Evolutionary conservation across 371 early-diverging fungal genomes (phyloP).

Genomic region (Hamiltosporidium magnivora): DNA sequence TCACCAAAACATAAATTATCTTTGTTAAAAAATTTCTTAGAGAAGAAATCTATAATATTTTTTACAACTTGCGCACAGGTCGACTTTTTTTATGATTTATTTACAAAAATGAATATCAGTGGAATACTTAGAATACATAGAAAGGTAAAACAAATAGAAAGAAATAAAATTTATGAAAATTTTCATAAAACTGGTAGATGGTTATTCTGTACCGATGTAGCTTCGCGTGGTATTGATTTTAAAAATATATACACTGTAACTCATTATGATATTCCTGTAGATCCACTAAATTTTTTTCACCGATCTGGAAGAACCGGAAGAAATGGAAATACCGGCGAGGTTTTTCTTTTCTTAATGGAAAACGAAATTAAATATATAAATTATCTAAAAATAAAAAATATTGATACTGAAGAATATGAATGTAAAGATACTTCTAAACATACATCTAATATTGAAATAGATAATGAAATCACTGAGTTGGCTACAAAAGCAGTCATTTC

Average conservation of each 20-base stretch:
- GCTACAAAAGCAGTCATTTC: slow-evolving; percentile 52
- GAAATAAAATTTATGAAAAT: slow-evolving; percentile 33
- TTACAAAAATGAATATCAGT: slow-evolving; percentile 50
- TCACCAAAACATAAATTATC: too few relatives aligned
- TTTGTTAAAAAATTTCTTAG: neutral
- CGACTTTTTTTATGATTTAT: slow-evolving; percentile 70
- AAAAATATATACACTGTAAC: slow-evolving; percentile 75
- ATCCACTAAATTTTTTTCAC: slow-evolving; percentile 79
- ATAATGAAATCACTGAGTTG: slow-evolving; percentile 3
- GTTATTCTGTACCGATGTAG: slow-evolving; percentile 86
- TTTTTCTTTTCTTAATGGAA: slow-evolving; percentile 68
- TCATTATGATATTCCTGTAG: slow-evolving; percentile 89
- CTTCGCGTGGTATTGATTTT: slow-evolving; percentile 89
- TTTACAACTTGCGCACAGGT: slow-evolving; percentile 74
- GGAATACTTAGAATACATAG: slow-evolving; percentile 40
- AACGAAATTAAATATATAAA: slow-evolving; percentile 68
- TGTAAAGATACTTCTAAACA: neutral
- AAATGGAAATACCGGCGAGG: slow-evolving; percentile 68
- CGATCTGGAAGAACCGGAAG: slow-evolving; percentile 94
- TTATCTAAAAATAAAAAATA: slow-evolving; percentile 30
- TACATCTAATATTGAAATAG: slow-evolving; percentile 5
- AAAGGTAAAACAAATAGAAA: slow-evolving; percentile 38
- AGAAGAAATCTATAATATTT: slow-evolving; percentile 68
- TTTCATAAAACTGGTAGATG: slow-evolving; percentile 53
- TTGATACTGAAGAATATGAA: slow-evolving; percentile 12